Base-by-base conservation (phyloP, 169 alveolate species). In the Theileria sp. region DNA sequence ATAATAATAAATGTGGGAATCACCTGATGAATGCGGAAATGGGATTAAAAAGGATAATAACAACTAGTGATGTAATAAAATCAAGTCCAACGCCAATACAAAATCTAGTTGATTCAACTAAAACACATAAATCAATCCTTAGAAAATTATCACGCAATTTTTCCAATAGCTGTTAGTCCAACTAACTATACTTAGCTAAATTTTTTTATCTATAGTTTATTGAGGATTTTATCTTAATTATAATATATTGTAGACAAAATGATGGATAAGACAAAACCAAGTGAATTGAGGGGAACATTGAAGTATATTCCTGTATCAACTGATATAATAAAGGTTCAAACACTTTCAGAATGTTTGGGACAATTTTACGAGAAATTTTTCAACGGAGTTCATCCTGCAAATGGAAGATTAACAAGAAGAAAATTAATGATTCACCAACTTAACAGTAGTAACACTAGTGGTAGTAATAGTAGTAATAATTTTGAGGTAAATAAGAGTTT, bases 371-470 rank as follows among this genome's bases (percentile, higher is more conserved):
- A 65, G 17, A 23, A 5, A 34, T 70, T 68, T 26, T 83, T 83
- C 25, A 69, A 83, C 44, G 86, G 86, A 0, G 36, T 73, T 34
- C 89, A 83, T 68, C 89, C 89, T 4, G 89, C 86, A 21, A 3
- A 9, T 26, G 71, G 80, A 0, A 70, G 89, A 71, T 68, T 83
- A 26, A 25, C 69, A 3, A 77, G 51, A 5, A 72, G 89, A 26
- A 50, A 32, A 49, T 44, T 4, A 38, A 83, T 83, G 89, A 25
- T 25, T 9, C 10, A 19, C 26, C 89, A 83, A 26, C 13, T 26
- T 0, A 32, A 49, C 21, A 34, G 26, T 34, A 17, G 62, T 26
- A 44, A 66, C n/a, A 61, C 21, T 25, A 23, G 50, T 17, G 54
- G 44, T 34, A 30, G 38, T 26, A 25, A 44, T 28, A 38, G 36